Evolutionary conservation across 805 yeast species (phyloP), one percentile per base, ranked within the genome.

Genomic region (Cyberlindnera saturnus): DNA sequence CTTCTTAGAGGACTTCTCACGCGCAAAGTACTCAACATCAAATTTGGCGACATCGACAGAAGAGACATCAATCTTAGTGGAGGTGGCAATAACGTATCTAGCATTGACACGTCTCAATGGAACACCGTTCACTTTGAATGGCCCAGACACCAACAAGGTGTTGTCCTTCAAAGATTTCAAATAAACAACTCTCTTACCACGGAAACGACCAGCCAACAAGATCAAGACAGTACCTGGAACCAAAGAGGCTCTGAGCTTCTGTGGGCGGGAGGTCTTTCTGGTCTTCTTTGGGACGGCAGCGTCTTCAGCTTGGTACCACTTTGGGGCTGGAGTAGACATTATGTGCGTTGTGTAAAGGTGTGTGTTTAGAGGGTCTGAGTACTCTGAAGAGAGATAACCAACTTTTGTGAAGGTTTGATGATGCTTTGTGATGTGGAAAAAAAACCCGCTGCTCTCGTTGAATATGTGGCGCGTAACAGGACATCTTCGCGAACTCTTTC

Each of bases 171-270:
- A 81, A 73, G 84, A 75, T 84, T 91, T 91, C 72, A 91, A 83
- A 85, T 85, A 86, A 57, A 91, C 98, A 64, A 93, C 99, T 79
- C 98, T 90, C 87, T 91, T 93, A 73, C 99, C 99, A 77, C 99
- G 87, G 95, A 89, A 91, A 76, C 96, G 88, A 71, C 99, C 99
- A 65, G 98, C 97, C 70, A 91, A 82, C 71, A 91, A 77, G 73
- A 91, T 91, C 70, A 93, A 79, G 61, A 91, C 97, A 67, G 97
- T 86, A 72, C 99, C 99, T 74, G 97, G 97, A 60, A 86, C 95
- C 66, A 91, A 79, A 54, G 96, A 85, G 65, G 95, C 79, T 75
- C 98, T 89, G 73, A 93, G 81, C 75, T 86, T 86, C 75, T 88
- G 93, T 67, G 97, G 95, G 70, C 89, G 87, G 64, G 78, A 77